phyloP scores from a whole-genome alignment of 352 stramenopile species.

The Globisporangium recalcitrans region DNA sequence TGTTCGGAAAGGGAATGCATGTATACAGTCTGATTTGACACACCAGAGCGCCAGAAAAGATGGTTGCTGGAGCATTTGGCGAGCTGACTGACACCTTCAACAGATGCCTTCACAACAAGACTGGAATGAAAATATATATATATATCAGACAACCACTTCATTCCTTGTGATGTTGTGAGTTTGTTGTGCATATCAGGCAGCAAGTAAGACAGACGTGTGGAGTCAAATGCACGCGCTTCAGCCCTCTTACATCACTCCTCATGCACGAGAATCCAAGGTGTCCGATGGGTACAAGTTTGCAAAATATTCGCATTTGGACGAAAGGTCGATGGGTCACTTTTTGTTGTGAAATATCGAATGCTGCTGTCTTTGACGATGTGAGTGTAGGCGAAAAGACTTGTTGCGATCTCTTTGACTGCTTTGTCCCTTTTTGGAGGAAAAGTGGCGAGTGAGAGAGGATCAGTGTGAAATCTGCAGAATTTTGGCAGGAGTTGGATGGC shows the following conservation, averaged over 20 bases:
- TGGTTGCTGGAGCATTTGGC: background rate
- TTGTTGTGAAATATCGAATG: background rate
- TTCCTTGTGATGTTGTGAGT: background rate
- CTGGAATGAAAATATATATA: background rate
- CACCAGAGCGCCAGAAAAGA: background rate
- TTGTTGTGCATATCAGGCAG: background rate
- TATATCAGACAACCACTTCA: background rate
- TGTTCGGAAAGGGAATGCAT: background rate
- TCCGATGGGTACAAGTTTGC: background rate
- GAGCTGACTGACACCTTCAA: background rate
- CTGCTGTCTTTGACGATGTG: background rate
- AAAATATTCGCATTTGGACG: background rate
- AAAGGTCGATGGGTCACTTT: background rate
- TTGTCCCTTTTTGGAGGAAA: too few species aligned
- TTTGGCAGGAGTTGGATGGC: too few species aligned
- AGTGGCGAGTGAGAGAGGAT: too few species aligned
- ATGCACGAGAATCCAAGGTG: too few species aligned
- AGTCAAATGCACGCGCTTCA: background rate
- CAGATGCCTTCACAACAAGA: background rate
- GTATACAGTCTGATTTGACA: conserved; percentile 2
- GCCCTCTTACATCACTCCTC: too few species aligned
- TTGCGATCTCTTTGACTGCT: background rate
- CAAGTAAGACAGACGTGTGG: background rate
- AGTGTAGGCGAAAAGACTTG: background rate
- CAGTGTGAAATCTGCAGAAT: too few species aligned